These are phyloP conservation scores for Striga hermonthica DNA, from an alignment of 305 asterid species.

Conservation along the genomic window DNA sequence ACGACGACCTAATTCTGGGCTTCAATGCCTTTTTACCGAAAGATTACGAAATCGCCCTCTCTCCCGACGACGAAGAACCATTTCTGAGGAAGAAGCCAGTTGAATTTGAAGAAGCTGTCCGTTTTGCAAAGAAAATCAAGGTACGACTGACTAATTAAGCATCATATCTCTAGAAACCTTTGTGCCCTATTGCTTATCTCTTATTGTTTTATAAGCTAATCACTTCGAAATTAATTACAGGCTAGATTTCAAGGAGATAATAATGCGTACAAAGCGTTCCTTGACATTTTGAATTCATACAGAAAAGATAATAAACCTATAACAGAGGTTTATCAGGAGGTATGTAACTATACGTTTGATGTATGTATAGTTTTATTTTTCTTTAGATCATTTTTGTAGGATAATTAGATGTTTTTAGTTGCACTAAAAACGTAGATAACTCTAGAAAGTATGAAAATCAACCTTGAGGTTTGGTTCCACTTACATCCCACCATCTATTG, in stretches of 20 bases:
- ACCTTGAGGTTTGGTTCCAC: too few relatives aligned
- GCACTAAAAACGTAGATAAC: too few relatives aligned
- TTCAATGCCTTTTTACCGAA: slow-evolving; percentile 93
- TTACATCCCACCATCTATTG: too few relatives aligned
- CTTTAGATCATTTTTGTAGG: neutral
- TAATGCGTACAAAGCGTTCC: slow-evolving; percentile 83
- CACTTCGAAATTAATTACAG: slow-evolving; percentile 48
- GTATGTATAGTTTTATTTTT: slow-evolving; percentile 13
- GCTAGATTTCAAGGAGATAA: slow-evolving; percentile 81
- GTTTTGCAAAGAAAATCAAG: slow-evolving; percentile 89
- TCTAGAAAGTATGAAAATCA: too few relatives aligned
- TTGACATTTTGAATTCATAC: slow-evolving; percentile 85
- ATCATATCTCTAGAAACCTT: slow-evolving; percentile 24
- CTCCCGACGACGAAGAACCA: slow-evolving; percentile 62
- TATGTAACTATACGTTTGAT: slow-evolving; percentile 32
- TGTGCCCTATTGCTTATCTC: slow-evolving; percentile 24
- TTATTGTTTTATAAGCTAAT: slow-evolving; percentile 25
- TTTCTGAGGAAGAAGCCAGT: slow-evolving; percentile 70
- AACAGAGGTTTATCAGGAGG: slow-evolving; percentile 85
- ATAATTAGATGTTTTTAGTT: neutral
- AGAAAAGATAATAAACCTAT: slow-evolving; percentile 70
- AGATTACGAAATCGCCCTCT: slow-evolving; percentile 84
- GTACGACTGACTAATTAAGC: slow-evolving; percentile 43
- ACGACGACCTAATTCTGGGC: slow-evolving; percentile 84
- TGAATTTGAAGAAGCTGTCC: slow-evolving; percentile 80